phyloP scores from a whole-genome alignment of 1,139 yeast genomes.

The Geotrichum siamense region DNA sequence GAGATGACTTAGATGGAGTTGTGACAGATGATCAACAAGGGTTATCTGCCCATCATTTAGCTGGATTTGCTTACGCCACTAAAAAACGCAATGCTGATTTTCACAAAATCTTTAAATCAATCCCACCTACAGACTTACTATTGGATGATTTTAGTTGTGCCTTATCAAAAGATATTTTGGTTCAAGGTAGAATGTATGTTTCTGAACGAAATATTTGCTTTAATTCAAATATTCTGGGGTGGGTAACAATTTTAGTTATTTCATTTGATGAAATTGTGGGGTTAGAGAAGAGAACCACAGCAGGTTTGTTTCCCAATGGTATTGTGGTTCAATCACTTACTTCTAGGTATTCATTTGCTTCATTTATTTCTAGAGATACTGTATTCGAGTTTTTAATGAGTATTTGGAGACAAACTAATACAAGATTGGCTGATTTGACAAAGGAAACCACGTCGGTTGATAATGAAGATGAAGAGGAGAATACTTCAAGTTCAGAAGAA shows the following conservation, averaged over 20 bases:
- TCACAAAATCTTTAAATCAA: slow-evolving; percentile 62
- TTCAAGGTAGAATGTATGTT: slow-evolving; percentile 87
- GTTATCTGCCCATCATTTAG: not conserved
- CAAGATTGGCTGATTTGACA: slow-evolving; percentile 9
- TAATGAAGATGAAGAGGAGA: slow-evolving; percentile 40
- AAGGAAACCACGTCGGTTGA: slow-evolving; percentile 39
- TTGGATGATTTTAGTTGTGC: slow-evolving; percentile 89
- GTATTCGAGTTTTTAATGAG: slow-evolving; percentile 57
- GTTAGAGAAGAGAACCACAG: slow-evolving; percentile 76
- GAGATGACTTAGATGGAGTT: not conserved
- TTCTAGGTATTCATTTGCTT: slow-evolving; percentile 68
- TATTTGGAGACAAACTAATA: slow-evolving; percentile 34
- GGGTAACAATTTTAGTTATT: slow-evolving; percentile 78
- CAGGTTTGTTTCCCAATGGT: slow-evolving; percentile 88
- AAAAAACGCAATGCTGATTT: slow-evolving; percentile 68
- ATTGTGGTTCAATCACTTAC: slow-evolving; percentile 64
- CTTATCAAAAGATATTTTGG: slow-evolving; percentile 70
- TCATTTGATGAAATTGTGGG: slow-evolving; percentile 64
- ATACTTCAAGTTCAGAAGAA: not conserved
- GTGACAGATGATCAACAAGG: not conserved
- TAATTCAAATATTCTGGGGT: slow-evolving; percentile 85
- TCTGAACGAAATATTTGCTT: slow-evolving; percentile 79
- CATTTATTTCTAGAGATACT: slow-evolving; percentile 74
- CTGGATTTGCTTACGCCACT: slow-evolving; percentile 45
- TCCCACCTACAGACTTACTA: slow-evolving; percentile 64